Conservation (phyloP, 2,329 filamentous ascomycete genomes). For the Chaetomium sp. region DNA sequence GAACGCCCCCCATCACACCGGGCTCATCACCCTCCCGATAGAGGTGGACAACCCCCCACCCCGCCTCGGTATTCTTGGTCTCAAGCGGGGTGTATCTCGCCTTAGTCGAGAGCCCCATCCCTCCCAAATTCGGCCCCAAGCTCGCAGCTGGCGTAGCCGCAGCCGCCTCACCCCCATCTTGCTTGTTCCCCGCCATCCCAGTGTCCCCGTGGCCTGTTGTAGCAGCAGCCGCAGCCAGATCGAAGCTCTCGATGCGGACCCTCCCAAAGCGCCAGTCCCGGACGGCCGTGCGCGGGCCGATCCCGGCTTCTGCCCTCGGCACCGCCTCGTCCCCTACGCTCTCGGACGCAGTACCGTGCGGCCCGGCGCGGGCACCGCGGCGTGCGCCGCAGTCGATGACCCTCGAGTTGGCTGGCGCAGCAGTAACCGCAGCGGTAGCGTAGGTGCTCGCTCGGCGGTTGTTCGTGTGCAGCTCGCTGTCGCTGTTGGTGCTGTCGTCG, state of each 20-base stretch:
- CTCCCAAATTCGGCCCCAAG: slow-evolving; percentile 57
- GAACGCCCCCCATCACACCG: slow-evolving; percentile 13
- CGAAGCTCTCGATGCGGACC: slow-evolving; percentile 79
- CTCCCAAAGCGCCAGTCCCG: slow-evolving; percentile 80
- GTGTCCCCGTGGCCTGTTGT: slow-evolving; percentile 31
- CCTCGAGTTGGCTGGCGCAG: slow-evolving; percentile 19
- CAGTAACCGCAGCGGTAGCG: slow-evolving; percentile 1
- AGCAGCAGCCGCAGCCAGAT: slow-evolving; percentile 52
- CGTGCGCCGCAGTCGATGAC: slow-evolving; percentile 56
- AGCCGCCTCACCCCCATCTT: slow-evolving; percentile 31
- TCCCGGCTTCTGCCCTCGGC: slow-evolving; percentile 47
- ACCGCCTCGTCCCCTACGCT: slow-evolving; percentile 47
- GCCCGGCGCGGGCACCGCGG: slow-evolving; percentile 36
- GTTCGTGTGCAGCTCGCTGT: not conserved
- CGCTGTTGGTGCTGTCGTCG: not conserved
- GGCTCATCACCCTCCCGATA: slow-evolving; percentile 83
- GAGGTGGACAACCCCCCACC: slow-evolving; percentile 92
- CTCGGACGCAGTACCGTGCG: too few species aligned
- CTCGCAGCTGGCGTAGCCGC: slow-evolving; percentile 39
- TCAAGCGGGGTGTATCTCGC: slow-evolving; percentile 74
- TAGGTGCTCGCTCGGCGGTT: not conserved
- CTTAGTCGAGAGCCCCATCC: slow-evolving; percentile 75
- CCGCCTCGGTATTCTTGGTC: slow-evolving; percentile 72
- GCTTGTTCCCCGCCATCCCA: slow-evolving; percentile 37
- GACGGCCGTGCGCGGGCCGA: slow-evolving; percentile 52